Percentiles rank a stretch among this genome's conserved stretches.
These are phyloP conservation scores for Apiotrichum domesticum DNA, from an alignment of 1,284 basidiomycete species.

Conservation along the genomic window DNA sequence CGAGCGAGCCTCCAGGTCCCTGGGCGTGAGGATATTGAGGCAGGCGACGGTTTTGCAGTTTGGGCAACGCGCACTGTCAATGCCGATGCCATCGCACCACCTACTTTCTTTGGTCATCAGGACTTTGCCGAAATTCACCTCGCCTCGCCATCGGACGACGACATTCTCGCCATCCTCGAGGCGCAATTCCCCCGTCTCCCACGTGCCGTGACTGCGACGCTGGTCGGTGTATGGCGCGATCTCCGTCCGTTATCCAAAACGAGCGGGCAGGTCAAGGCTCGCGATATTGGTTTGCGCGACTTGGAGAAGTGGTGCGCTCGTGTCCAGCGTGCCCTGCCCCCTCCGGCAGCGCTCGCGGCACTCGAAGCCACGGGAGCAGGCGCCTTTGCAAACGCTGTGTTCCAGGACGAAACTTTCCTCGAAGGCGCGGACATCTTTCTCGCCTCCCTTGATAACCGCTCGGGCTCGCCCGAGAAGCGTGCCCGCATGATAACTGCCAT, in stretches of 20 bases:
- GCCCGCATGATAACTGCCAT: conserved; percentile 48
- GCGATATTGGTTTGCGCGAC: conserved; percentile 69
- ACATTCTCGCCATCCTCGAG: conserved; percentile 64
- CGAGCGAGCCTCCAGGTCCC: conserved; percentile 65
- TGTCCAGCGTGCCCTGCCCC: conserved; percentile 59
- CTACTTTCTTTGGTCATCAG: conserved; percentile 73
- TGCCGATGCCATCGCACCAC: conserved; percentile 41
- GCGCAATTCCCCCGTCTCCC: conserved; percentile 61
- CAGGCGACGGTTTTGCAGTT: conserved; percentile 65
- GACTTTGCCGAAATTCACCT: conserved; percentile 70
- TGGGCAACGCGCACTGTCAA: conserved; percentile 71
- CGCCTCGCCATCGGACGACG: conserved; percentile 57
- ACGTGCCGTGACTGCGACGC: conserved; percentile 43
- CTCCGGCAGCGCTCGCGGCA: conserved; percentile 22
- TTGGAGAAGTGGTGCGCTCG: conserved; percentile 81
- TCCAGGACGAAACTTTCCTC: conserved; percentile 85
- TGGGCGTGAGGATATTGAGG: conserved; percentile 62
- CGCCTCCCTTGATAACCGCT: conserved; percentile 58
- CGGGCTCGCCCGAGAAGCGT: conserved; percentile 36
- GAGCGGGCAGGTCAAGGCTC: conserved; percentile 42
- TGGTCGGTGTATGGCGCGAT: conserved; percentile 40
- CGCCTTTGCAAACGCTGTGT: conserved; percentile 64
- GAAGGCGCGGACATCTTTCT: conserved; percentile 92
- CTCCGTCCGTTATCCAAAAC: conserved; percentile 38
- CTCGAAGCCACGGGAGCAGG: conserved; percentile 41